Percentiles rank a stretch among this genome's conserved stretches.
phyloP scores from a whole-genome alignment of 108 stramenopile genomes.

The Nitzschia sp. region DNA sequence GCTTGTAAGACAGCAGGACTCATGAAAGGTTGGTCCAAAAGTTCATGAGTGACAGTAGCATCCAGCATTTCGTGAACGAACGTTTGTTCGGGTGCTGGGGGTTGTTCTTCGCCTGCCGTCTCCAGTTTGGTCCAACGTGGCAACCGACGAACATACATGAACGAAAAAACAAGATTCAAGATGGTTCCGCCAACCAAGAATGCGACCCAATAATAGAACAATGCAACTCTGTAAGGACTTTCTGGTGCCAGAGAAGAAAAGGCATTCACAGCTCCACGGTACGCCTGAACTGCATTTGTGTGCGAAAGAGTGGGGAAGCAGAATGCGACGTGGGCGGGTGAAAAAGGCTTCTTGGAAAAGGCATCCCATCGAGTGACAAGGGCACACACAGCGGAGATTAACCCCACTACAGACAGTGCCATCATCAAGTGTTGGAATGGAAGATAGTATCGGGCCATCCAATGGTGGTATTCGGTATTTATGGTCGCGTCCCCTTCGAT shows the following conservation, averaged over 20 bases:
- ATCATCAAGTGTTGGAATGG: constrained; percentile 51
- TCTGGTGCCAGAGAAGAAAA: constrained; percentile 45
- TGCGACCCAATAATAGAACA: constrained; percentile 57
- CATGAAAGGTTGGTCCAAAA: constrained; percentile 37
- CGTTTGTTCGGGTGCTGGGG: constrained; percentile 60
- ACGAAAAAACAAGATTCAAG: constrained; percentile 45
- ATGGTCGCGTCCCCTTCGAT: constrained; percentile 1
- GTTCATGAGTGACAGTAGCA: constrained; percentile 13
- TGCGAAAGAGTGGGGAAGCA: constrained; percentile 67
- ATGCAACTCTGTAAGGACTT: constrained; percentile 17
- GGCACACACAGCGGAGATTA: constrained; percentile 51
- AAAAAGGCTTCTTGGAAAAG: constrained; percentile 51
- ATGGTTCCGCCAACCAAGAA: constrained; percentile 44
- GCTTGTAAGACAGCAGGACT: constrained; percentile 66
- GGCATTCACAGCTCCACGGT: constrained; percentile 49
- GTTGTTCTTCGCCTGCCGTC: constrained; percentile 48
- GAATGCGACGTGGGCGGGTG: constrained; percentile 66
- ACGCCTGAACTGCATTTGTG: constrained; percentile 61
- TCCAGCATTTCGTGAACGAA: constrained; percentile 44
- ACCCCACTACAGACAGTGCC: constrained; percentile 42
- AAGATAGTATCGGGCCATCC: constrained; percentile 40
- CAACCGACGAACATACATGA: constrained; percentile 44
- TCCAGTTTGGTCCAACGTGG: constrained; percentile 52
- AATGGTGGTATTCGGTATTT: constrained; percentile 33
- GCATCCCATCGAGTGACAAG: constrained; percentile 42